A percentile compares a stretch with the other conserved stretches of the same genome.
Conservation (phyloP, 805 yeast genomes). For the Maudiozyma serrabonitensis region DNA sequence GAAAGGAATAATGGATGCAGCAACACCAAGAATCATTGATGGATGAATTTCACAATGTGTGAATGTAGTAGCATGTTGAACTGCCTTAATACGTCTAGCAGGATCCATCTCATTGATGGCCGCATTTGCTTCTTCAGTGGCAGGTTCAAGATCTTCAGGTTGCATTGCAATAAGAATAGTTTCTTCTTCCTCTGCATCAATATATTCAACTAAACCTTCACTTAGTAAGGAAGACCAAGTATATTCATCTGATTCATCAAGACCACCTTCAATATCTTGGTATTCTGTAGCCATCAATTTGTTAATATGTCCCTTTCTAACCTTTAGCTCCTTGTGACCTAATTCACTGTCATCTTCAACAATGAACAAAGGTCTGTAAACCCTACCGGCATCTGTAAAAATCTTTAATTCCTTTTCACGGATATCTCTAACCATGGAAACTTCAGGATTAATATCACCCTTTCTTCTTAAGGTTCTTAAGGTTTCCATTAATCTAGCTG, state of each 20-base stretch:
- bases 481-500: conserved; percentile 83
- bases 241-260: conserved; percentile 46
- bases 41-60: conserved; percentile 99
- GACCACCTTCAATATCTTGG: conserved; percentile 42
- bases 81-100: conserved; percentile 78
- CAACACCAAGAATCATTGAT: conserved; percentile 96
- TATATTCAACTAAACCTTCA: conserved; percentile 88
- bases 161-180: conserved; percentile 98
- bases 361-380: conserved; percentile 89
- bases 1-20: conserved; percentile 98
- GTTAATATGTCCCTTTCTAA: conserved; percentile 76
- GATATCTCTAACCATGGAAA: conserved; percentile 91
- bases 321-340: conserved; percentile 56
- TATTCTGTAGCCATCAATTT: conserved; percentile 57
- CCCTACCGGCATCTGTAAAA: conserved; percentile 97
- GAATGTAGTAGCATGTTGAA: conserved; percentile 66
- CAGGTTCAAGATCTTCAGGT: conserved; percentile 85
- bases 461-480: conserved; percentile 86
- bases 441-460: conserved; percentile 94
- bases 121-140: conserved; percentile 35
- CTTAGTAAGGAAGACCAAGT: conserved; percentile 80
- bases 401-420: conserved; percentile 94
- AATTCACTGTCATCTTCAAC: conserved; percentile 78
- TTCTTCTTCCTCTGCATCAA: conserved; percentile 98
- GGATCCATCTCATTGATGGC: conserved; percentile 34